A percentile compares a stretch with the other conserved stretches of the same genome.
These are phyloP conservation scores for Amylocystis lapponica DNA, from an alignment of 768 basidiomycete genomes.

Conservation along the genomic window DNA sequence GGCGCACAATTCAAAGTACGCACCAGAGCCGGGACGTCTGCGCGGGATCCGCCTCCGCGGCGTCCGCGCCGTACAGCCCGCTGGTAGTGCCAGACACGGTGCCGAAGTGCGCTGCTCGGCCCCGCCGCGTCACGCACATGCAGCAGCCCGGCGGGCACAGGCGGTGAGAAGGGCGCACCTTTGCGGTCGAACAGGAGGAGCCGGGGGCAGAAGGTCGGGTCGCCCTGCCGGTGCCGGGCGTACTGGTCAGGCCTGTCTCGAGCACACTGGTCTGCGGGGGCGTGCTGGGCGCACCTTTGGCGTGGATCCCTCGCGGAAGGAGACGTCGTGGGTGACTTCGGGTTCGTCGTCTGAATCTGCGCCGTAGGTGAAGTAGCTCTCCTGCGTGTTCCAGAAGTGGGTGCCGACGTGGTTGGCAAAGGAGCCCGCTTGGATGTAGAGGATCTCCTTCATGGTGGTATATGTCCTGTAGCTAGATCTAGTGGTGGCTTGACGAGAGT, in stretches of 20 bases:
- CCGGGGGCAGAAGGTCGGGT: slow-evolving; percentile 51
- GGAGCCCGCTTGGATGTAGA: slow-evolving; percentile 71
- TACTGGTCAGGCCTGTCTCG: slow-evolving; percentile 1
- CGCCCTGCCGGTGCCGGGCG: too few relatives aligned
- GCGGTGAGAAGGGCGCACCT: too few relatives aligned
- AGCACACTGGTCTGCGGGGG: not conserved
- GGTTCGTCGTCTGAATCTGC: slow-evolving; percentile 39
- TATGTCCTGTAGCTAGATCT: too few relatives aligned
- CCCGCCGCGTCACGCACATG: too few relatives aligned
- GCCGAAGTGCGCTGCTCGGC: slow-evolving; percentile 59
- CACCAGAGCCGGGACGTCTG: not conserved
- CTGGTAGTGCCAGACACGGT: slow-evolving; percentile 40
- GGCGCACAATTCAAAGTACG: slow-evolving; percentile 3
- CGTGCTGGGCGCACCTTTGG: slow-evolving; percentile 35
- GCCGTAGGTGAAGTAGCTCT: slow-evolving; percentile 54
- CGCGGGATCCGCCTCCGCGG: not conserved
- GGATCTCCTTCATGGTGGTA: slow-evolving; percentile 64
- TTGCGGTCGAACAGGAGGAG: slow-evolving; percentile 64
- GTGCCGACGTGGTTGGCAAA: slow-evolving; percentile 65
- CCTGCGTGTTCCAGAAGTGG: slow-evolving; percentile 82
- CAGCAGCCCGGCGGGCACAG: too few relatives aligned
- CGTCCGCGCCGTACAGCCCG: slow-evolving; percentile 32
- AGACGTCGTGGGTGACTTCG: slow-evolving; percentile 47
- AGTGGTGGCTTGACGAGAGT: too few relatives aligned
- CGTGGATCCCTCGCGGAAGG: slow-evolving; percentile 59